Evolutionary conservation across 345 rosid species (phyloP).

Genomic region (Eutrema yunnanense): DNA sequence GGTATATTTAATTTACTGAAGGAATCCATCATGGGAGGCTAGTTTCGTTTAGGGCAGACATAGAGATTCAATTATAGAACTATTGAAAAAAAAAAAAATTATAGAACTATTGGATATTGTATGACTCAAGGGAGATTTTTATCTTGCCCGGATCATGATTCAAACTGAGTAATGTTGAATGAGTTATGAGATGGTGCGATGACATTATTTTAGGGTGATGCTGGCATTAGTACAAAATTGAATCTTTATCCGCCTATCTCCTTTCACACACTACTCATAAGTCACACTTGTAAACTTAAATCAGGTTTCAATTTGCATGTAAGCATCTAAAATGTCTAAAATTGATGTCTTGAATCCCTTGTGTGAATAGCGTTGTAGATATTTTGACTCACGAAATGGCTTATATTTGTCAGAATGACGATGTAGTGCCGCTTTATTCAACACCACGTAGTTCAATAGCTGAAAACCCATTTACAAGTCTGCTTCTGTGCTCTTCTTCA

Average conservation of each 20-base stretch:
- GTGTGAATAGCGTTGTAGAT: background rate
- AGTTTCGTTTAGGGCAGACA: background rate
- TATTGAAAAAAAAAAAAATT: too few species aligned
- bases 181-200: background rate
- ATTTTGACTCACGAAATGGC: slow-evolving; percentile 19
- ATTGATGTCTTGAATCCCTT: slow-evolving; percentile 2
- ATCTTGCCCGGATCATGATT: slow-evolving; percentile 1
- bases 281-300: background rate
- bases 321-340: background rate
- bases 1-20: background rate
- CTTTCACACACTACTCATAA: background rate
- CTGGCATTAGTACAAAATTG: slow-evolving; percentile 1
- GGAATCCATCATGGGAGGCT: background rate
- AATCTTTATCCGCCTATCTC: slow-evolving; percentile 1
- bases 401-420: slow-evolving; percentile 56
- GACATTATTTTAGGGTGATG: slow-evolving; percentile 8
- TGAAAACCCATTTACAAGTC: slow-evolving; percentile 90
- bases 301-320: slow-evolving; percentile 1
- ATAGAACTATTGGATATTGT: background rate
- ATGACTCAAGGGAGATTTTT: slow-evolving; percentile 1
- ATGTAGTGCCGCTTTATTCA: slow-evolving; percentile 68
- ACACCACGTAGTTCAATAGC: slow-evolving; percentile 74
- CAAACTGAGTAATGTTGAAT: background rate
- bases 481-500: slow-evolving; percentile 61
- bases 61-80: background rate